Base-by-base conservation (phyloP, 495 filamentous ascomycete genomes). In the Aspergillus conjunctus region DNA sequence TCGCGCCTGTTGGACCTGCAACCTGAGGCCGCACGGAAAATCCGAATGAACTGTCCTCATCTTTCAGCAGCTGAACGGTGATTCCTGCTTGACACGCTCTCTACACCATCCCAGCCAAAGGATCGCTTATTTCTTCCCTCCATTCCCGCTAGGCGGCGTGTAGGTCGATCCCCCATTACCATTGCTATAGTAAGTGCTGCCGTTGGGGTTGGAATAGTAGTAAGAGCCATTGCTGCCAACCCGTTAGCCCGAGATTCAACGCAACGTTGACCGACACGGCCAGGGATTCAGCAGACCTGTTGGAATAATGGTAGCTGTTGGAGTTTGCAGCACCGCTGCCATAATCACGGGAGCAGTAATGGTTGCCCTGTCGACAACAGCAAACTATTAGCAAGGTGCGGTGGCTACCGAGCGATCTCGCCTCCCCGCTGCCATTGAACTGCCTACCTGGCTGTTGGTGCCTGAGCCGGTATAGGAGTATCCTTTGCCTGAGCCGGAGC, bases 291-390 rank as follows among this genome's bases (percentile, higher is more conserved):
- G 44, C 9, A 5, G 33, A 79, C 79, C 30, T 64, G 66, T 83
- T 83, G 55, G 78, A 80, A 62, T 82, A 82, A 61, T 82, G 79
- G 66, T 82, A 82, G 59, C 69, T 64, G 57, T 80, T 80, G 49
- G 54, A 60, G 63, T 82, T 79, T 18, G 74, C 68, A 44, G 70
- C 71, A 22, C 70, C 61, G 43, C 56, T 68, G 21, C 78, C 78
- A 59, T 81, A 82, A 66, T 83, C 80, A 30, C 80, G 74, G 44
- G 69, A 61, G 66, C 78, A 80, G 58, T 76, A 82, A 69, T 81
- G 79, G 65, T 83, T 83, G 45, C 80, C 79, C 77, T 82, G 61
- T 15, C 14, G 0, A 5, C 15, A 7, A 32, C 37, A 3, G 48
- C 39, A 32, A 30, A 45, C 26, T 26, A 5, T 44, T 21, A 15